Evolutionary conservation across 257 asterid species (phyloP).

Genomic region (Paraleonurus japonicus): DNA sequence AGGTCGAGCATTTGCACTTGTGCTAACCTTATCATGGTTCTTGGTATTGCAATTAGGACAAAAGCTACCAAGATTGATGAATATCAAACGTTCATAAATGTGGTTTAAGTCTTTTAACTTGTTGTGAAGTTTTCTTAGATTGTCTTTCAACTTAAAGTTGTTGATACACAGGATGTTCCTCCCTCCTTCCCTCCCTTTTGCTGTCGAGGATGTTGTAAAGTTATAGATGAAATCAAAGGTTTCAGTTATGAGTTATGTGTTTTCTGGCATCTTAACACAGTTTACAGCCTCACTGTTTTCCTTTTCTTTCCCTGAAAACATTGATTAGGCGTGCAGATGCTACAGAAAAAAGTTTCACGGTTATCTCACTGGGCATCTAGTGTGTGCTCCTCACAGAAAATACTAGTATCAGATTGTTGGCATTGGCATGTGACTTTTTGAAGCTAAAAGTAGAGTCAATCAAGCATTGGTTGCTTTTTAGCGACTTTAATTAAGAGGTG

Average conservation of each 20-base stretch:
- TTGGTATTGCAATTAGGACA: conserved; percentile 47
- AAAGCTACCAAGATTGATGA: conserved; percentile 21
- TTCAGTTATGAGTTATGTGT: not conserved
- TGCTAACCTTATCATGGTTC: conserved; percentile 51
- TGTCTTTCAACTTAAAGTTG: conserved; percentile 14
- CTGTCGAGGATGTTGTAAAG: conserved; percentile 28
- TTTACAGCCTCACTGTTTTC: not conserved
- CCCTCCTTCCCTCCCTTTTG: too few species aligned
- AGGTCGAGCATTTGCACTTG: conserved; percentile 53
- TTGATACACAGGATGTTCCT: not conserved
- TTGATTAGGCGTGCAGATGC: conserved; percentile 27
- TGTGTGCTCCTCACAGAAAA: not conserved
- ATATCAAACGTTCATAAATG: conserved; percentile 12
- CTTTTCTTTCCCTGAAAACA: not conserved
- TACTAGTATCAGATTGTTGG: not conserved
- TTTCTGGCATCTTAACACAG: not conserved
- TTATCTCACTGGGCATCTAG: not conserved
- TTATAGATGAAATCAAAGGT: conserved; percentile 17
- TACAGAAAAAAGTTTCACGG: conserved; percentile 11
- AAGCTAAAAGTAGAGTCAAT: not conserved
- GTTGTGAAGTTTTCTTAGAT: conserved; percentile 14
- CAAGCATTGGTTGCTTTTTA: conserved; percentile 2
- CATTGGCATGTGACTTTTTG: not conserved
- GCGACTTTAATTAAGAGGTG: not conserved
- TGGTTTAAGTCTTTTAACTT: not conserved